A percentile compares a stretch with the other conserved stretches of the same genome.
phyloP scores from a whole-genome alignment of 2,329 filamentous ascomycete genomes.

The Macrophomina tecta region DNA sequence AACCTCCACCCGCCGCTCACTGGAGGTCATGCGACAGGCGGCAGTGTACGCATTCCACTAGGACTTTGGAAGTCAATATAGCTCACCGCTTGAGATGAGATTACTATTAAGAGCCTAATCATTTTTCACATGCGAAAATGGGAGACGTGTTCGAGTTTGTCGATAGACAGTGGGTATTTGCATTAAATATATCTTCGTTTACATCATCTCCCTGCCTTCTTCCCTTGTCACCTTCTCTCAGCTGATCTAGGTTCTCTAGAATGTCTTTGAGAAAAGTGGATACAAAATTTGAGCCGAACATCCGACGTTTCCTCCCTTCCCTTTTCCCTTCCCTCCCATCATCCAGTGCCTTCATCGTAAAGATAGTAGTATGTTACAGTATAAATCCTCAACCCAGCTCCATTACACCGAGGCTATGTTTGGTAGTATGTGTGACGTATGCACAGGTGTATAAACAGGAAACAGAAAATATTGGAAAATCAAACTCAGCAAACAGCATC shows the following conservation, averaged over 20 bases:
- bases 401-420: slow-evolving; percentile 9
- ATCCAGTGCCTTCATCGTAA: slow-evolving; percentile 5
- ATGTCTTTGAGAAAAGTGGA: background rate
- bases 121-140: background rate
- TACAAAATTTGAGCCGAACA: background rate
- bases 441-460: slow-evolving; percentile 1
- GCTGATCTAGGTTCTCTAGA: slow-evolving; percentile 11
- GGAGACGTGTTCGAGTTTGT: background rate
- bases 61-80: no score
- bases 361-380: slow-evolving; percentile 22
- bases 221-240: background rate
- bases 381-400: slow-evolving; percentile 3
- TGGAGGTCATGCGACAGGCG: no score
- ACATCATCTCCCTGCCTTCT: background rate
- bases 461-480: background rate
- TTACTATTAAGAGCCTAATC: background rate
- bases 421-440: background rate
- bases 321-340: background rate
- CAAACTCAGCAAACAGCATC: slow-evolving; percentile 7
- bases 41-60: no score
- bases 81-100: no score
- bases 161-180: slow-evolving; percentile 19
- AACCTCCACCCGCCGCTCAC: no score
- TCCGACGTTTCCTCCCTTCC: background rate
- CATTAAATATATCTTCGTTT: slow-evolving; percentile 2